A percentile compares a stretch with the other conserved stretches of the same genome.
Evolutionary conservation across 73 alveolate genomes (phyloP).

Genomic region (Tetrahymena malaccensis): DNA sequence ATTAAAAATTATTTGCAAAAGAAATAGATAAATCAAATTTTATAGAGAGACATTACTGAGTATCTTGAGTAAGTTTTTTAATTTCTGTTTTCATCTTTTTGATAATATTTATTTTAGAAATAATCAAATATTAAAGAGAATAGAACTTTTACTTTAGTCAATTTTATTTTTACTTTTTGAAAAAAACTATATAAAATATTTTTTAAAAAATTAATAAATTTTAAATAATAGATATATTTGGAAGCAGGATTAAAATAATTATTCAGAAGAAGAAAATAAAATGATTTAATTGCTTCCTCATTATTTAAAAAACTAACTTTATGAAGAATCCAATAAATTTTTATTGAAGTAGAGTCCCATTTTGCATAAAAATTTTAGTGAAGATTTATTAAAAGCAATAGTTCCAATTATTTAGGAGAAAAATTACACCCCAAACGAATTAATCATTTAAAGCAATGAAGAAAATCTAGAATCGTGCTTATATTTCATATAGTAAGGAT

Average conservation of each 20-base stretch:
- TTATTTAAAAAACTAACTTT: not conserved
- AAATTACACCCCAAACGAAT: not conserved
- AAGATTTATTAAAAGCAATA: not conserved
- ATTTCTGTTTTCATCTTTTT: too few species aligned
- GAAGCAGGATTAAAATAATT: not conserved
- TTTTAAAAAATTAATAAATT: not conserved
- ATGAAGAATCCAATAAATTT: not conserved
- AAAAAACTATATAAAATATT: too few species aligned
- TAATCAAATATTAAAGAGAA: too few species aligned
- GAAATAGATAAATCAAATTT: not conserved
- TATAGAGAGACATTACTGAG: not conserved
- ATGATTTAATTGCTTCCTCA: not conserved
- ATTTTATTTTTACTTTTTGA: too few species aligned
- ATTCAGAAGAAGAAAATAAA: not conserved
- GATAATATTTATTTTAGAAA: too few species aligned
- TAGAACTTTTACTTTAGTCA: too few species aligned
- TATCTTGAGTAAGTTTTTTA: not conserved
- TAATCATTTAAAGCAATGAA: not conserved
- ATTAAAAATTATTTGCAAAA: not conserved
- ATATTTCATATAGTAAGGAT: not conserved
- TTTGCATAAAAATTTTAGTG: not conserved
- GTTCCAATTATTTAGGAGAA: not conserved
- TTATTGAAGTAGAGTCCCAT: not conserved
- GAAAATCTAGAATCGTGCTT: not conserved
- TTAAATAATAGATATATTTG: not conserved